Percentiles rank a stretch among this genome's conserved stretches.
Evolutionary conservation across 73 alveolate genomes (phyloP).

Genomic region (Paramecium caudatum): DNA sequence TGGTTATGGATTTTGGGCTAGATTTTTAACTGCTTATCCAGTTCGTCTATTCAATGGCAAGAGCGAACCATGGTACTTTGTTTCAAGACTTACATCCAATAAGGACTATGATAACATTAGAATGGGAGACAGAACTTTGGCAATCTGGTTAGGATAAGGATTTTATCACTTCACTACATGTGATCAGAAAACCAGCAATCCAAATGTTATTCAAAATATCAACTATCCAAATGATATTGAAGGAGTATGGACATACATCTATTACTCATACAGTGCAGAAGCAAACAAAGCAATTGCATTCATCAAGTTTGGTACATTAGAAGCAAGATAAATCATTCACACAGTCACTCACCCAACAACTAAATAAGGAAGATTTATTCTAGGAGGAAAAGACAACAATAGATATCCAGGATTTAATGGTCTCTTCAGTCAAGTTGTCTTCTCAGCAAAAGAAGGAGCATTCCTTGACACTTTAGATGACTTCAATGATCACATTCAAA

Average conservation of each 20-base stretch:
- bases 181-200: not conserved
- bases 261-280: slow-evolving; percentile 33
- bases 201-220: slow-evolving; percentile 22
- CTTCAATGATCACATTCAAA: slow-evolving; percentile 23
- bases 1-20: slow-evolving; percentile 67
- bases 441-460: slow-evolving; percentile 40
- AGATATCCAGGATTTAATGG: slow-evolving; percentile 74
- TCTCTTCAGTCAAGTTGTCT: slow-evolving; percentile 1
- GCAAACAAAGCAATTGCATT: slow-evolving; percentile 57
- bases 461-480: slow-evolving; percentile 41
- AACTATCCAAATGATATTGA: slow-evolving; percentile 63
- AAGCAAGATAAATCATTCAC: slow-evolving; percentile 42
- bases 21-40: slow-evolving; percentile 59
- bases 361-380: slow-evolving; percentile 38
- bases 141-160: slow-evolving; percentile 68
- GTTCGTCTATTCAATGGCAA: slow-evolving; percentile 40
- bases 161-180: slow-evolving; percentile 48
- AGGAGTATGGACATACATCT: slow-evolving; percentile 66
- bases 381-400: slow-evolving; percentile 63
- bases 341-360: slow-evolving; percentile 40
- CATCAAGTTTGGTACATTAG: slow-evolving; percentile 28
- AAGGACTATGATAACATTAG: slow-evolving; percentile 39
- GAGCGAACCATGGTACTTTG: slow-evolving; percentile 66
- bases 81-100: slow-evolving; percentile 54
- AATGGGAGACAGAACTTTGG: slow-evolving; percentile 68